A percentile compares a stretch with the other conserved stretches of the same genome.
phyloP scores from a whole-genome alignment of 495 filamentous ascomycete genomes.

The Penicillium lagena region DNA sequence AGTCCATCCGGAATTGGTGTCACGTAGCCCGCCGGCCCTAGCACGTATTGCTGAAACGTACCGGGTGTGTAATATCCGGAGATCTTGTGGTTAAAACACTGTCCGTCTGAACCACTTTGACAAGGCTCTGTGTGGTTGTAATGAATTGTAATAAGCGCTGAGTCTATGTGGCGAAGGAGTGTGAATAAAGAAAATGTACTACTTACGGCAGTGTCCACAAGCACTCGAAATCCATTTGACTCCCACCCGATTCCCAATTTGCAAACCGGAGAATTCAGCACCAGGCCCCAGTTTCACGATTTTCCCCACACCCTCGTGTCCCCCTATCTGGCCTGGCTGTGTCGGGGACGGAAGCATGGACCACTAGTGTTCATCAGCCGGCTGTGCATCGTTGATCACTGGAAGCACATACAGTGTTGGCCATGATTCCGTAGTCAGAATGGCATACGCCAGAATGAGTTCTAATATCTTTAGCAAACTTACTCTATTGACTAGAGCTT shows the following conservation, averaged over 20 bases:
- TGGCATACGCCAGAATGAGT: conserved; percentile 69
- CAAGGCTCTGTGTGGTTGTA: no score
- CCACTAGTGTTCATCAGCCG: no score
- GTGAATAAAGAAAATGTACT: no score
- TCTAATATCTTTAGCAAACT: no score
- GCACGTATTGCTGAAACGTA: conserved; percentile 66
- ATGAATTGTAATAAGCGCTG: no score
- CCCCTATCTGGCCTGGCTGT: conserved; percentile 57
- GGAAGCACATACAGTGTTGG: no score
- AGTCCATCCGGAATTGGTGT: conserved; percentile 62
- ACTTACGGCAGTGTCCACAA: conserved; percentile 46
- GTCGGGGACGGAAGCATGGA: conserved; percentile 52
- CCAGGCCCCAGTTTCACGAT: conserved; percentile 54
- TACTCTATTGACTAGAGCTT: no score
- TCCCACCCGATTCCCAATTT: conserved; percentile 59
- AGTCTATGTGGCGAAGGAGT: no score
- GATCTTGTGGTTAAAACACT: conserved; percentile 52
- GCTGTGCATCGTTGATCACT: no score
- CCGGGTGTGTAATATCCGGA: conserved; percentile 54
- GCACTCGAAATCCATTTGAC: conserved; percentile 49
- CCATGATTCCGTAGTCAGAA: conserved; percentile 59
- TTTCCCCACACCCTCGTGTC: conserved; percentile 57
- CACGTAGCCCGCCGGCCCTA: conserved; percentile 59
- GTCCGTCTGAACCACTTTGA: conserved; percentile 49
- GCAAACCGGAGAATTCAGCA: conserved; percentile 43